Base-by-base conservation (phyloP, 2,329 filamentous ascomycete species). In the Phyllosticta ampelicida region DNA sequence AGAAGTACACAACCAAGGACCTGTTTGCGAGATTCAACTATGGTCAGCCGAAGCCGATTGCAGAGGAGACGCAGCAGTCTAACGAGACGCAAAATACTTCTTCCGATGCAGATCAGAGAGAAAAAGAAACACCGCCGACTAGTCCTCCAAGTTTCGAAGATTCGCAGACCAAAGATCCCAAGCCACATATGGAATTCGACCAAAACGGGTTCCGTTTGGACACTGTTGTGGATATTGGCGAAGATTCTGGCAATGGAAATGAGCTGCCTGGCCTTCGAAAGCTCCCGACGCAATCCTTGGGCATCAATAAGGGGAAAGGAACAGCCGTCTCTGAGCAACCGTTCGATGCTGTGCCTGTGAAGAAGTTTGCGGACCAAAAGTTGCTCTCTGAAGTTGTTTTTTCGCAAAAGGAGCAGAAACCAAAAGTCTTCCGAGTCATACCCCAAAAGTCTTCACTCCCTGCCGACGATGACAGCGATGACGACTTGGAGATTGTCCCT, bases 21-120 rank as follows among this genome's bases (percentile, higher is more conserved):
- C 78, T 99, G 1, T 87, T 97, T 66, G 86, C 89, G 56, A 82
- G 83, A 21, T 96, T 97, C 76, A 90, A 91, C 67, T 91, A 86
- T 66, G 82, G 79, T 65, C 74, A 74, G 18, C 60, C 64, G 9
- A 61, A 63, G 4, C 62, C 62, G 2, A 23, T 19, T 6, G 5
- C 9, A n/a, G 10, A 51, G 19, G 56, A 58, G 9, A 51, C 20
- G 19, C 23, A 30, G 50, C 51, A 16, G 48, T 53, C 19, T 11
- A 52, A 50, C 5, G 51, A 50, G 8, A 36, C 18, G 16, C 9
- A 18, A 11, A 51, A 51, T 16, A 10, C 64, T 9, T 88, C 87
- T 1, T 94, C 87, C 59, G 92, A 89, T 20, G 78, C 75, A 19
- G 68, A 78, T 57, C 70, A 69, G 0, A 66, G 70, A 6, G 55